phyloP scores from a whole-genome alignment of 768 basidiomycete species.

The Grammothele lineata region DNA sequence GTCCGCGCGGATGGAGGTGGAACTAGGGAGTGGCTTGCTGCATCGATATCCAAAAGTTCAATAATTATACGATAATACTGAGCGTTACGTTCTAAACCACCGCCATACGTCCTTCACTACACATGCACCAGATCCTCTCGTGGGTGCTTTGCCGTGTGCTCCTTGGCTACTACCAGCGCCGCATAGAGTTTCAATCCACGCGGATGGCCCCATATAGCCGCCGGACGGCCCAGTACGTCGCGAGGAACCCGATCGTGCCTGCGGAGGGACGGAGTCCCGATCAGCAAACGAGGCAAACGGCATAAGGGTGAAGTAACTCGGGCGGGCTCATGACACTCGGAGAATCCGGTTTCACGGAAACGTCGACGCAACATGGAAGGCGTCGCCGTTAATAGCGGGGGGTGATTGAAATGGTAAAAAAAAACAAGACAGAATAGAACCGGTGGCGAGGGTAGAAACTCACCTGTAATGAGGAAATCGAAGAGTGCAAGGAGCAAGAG shows the following conservation, averaged over 20 bases:
- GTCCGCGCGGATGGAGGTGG: no score
- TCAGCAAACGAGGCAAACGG: neutral
- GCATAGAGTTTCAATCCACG: constrained; percentile 45
- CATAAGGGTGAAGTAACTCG: no score
- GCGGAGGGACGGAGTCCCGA: neutral
- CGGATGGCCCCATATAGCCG: constrained; percentile 80
- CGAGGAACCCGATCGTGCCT: constrained; percentile 90
- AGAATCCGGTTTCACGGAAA: no score
- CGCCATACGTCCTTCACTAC: no score
- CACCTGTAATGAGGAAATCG: constrained; percentile 86
- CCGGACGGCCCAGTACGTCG: constrained; percentile 87
- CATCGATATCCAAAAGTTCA: neutral
- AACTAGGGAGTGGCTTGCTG: no score
- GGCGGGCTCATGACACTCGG: no score
- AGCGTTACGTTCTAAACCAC: no score
- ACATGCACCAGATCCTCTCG: no score
- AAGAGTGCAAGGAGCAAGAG: constrained; percentile 77
- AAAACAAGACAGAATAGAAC: neutral
- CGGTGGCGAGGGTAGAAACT: constrained; percentile 16
- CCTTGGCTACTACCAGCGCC: no score
- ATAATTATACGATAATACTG: neutral
- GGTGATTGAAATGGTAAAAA: neutral
- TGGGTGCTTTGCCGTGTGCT: no score
- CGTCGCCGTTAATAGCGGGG: no score
- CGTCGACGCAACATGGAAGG: no score